Percentiles rank a stretch among this genome's conserved stretches.
Conservation (phyloP, 192 early-diverging fungal genomes). For the Podila clonocystis region DNA sequence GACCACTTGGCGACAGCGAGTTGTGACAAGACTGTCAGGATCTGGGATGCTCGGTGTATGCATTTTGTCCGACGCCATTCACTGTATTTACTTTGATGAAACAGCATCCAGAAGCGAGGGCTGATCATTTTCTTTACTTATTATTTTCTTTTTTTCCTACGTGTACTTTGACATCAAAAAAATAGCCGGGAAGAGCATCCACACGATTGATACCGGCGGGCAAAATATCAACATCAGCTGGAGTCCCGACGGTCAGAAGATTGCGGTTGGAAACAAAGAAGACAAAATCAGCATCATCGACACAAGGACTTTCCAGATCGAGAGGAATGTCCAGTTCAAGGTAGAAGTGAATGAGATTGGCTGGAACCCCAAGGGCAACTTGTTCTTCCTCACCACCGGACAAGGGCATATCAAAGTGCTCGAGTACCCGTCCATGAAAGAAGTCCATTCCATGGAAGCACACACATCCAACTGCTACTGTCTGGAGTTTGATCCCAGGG, state of each 20-base stretch:
- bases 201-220: constrained; percentile 71
- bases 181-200: constrained; percentile 63
- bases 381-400: constrained; percentile 84
- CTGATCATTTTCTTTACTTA: background rate
- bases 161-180: constrained; percentile 12
- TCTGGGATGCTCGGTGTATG: constrained; percentile 85
- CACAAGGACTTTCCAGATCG: constrained; percentile 55
- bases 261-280: constrained; percentile 89
- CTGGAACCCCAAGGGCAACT: constrained; percentile 77
- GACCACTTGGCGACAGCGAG: constrained; percentile 79
- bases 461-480: constrained; percentile 88
- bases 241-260: constrained; percentile 78
- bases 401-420: constrained; percentile 75
- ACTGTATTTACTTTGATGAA: background rate
- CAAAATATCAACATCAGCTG: constrained; percentile 91
- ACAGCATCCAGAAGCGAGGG: background rate
- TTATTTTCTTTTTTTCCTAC: constrained; percentile 13
- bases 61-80: background rate
- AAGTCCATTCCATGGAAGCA: constrained; percentile 63
- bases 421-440: constrained; percentile 72
- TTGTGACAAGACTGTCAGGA: constrained; percentile 78
- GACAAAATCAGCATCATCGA: constrained; percentile 84
- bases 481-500: constrained; percentile 80
- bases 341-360: constrained; percentile 79
- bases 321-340: constrained; percentile 23